These are phyloP conservation scores for Ormosia semicastrata DNA, from an alignment of 306 rosid species.

Conservation along the genomic window DNA sequence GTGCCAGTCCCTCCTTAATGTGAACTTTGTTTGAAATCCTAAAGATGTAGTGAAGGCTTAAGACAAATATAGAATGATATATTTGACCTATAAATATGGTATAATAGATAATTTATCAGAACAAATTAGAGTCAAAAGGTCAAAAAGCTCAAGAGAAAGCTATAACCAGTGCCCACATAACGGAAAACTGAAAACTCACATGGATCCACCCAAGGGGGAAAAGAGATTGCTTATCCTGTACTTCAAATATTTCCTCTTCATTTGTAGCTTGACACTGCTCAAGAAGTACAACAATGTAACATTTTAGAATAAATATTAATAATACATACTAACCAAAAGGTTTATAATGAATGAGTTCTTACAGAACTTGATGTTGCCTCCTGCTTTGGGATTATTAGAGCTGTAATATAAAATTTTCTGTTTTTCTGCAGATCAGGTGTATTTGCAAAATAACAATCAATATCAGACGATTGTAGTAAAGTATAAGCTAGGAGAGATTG, in stretches of 20 bases:
- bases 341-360: slow-evolving; percentile 35
- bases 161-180: slow-evolving; percentile 5
- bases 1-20: background rate
- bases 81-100: slow-evolving; percentile 11
- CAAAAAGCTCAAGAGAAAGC: background rate
- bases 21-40: background rate
- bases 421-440: slow-evolving; percentile 60
- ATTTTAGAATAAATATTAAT: slow-evolving; percentile 1
- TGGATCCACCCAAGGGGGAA: slow-evolving; percentile 99
- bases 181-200: slow-evolving; percentile 50
- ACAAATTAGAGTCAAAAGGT: background rate
- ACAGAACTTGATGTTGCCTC: slow-evolving; percentile 84
- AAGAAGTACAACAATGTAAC: slow-evolving; percentile 21
- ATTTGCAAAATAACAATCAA: slow-evolving; percentile 26
- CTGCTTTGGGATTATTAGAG: slow-evolving; percentile 89
- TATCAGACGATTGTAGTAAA: background rate
- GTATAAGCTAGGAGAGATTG: background rate
- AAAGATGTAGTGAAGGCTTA: background rate
- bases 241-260: slow-evolving; percentile 94
- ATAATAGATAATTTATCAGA: background rate
- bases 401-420: slow-evolving; percentile 73
- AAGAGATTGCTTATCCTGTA: slow-evolving; percentile 77
- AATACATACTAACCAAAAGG: slow-evolving; percentile 14
- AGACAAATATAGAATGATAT: background rate
- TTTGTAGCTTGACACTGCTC: slow-evolving; percentile 80